Evolutionary conservation across 2,329 filamentous ascomycete species (phyloP).

Genomic region (Pseudocercospora crystallina): DNA sequence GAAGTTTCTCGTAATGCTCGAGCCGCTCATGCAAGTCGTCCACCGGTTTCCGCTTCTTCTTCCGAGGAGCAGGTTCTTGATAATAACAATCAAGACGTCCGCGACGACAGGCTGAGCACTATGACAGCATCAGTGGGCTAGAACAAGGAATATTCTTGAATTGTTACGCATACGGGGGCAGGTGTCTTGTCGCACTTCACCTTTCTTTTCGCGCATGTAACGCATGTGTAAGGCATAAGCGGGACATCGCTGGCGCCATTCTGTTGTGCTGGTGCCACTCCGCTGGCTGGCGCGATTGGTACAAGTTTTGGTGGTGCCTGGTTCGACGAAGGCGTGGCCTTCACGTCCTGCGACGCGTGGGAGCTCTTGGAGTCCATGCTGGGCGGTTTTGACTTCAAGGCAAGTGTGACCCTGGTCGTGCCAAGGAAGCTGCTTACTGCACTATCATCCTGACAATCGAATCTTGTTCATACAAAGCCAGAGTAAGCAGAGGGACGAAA

Average conservation of each 20-base stretch:
- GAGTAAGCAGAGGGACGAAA: too few relatives aligned
- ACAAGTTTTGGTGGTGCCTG: slow-evolving; percentile 11
- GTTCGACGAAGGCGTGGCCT: not conserved
- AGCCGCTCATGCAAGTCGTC: slow-evolving; percentile 38
- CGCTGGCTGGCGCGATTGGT: slow-evolving; percentile 21
- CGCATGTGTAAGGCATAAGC: slow-evolving; percentile 33
- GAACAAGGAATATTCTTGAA: not conserved
- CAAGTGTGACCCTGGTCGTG: too few relatives aligned
- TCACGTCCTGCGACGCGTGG: not conserved
- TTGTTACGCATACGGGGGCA: not conserved
- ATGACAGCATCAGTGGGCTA: slow-evolving; percentile 20
- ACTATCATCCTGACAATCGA: too few relatives aligned
- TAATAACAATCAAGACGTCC: slow-evolving; percentile 42
- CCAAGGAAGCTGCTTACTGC: not conserved
- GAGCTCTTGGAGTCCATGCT: not conserved
- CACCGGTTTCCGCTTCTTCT: slow-evolving; percentile 39
- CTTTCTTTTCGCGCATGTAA: slow-evolving; percentile 39
- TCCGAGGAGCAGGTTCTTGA: slow-evolving; percentile 40
- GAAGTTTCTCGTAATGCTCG: slow-evolving; percentile 42
- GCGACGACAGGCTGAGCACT: slow-evolving; percentile 38
- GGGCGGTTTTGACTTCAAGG: not conserved
- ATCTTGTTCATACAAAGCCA: too few relatives aligned
- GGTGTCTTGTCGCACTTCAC: slow-evolving; percentile 38
- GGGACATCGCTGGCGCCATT: slow-evolving; percentile 9
- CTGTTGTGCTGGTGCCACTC: slow-evolving; percentile 2